Evolutionary conservation across 2,329 filamentous ascomycete species (phyloP).

Genomic region (Nemania serpens): DNA sequence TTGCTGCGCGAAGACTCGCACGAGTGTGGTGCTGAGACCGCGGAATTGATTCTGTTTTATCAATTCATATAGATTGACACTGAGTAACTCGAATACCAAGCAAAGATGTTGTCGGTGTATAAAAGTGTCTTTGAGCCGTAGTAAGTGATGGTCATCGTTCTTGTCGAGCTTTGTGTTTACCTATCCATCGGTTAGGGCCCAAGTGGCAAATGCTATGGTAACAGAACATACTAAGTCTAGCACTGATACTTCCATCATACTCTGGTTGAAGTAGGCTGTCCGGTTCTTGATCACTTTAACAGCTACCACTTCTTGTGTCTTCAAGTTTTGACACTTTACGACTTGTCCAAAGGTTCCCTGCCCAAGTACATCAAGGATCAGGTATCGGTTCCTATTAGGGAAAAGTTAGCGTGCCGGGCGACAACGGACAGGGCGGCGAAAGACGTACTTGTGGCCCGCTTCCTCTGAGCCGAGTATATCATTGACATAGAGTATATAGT

Average conservation of each 20-base stretch:
- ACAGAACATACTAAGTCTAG: slow-evolving; percentile 75
- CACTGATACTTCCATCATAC: slow-evolving; percentile 99
- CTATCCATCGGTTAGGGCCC: slow-evolving; percentile 51
- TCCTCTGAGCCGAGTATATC: slow-evolving; percentile 98
- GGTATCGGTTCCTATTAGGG: slow-evolving; percentile 78
- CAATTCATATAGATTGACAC: slow-evolving; percentile 96
- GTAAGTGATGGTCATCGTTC: slow-evolving; percentile 95
- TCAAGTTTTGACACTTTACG: slow-evolving; percentile 97
- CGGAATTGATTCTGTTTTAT: slow-evolving; percentile 99
- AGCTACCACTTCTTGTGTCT: slow-evolving; percentile 96
- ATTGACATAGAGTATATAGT: slow-evolving; percentile 99
- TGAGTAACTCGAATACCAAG: slow-evolving; percentile 92
- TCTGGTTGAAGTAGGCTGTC: slow-evolving; percentile 99
- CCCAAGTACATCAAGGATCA: slow-evolving; percentile 94
- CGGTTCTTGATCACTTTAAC: slow-evolving; percentile 99
- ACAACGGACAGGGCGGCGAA: background rate
- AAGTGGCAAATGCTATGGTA: background rate
- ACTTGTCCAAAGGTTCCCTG: slow-evolving; percentile 99
- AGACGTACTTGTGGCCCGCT: slow-evolving; percentile 86
- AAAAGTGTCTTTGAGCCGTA: slow-evolving; percentile 95
- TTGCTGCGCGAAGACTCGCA: slow-evolving; percentile 97
- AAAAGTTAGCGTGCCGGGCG: slow-evolving; percentile 21
- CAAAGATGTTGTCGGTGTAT: slow-evolving; percentile 97
- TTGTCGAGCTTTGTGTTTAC: slow-evolving; percentile 99
- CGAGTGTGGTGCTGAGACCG: slow-evolving; percentile 92